phyloP scores from a whole-genome alignment of 805 yeast genomes.

The Metschnikowia vanudenii region DNA sequence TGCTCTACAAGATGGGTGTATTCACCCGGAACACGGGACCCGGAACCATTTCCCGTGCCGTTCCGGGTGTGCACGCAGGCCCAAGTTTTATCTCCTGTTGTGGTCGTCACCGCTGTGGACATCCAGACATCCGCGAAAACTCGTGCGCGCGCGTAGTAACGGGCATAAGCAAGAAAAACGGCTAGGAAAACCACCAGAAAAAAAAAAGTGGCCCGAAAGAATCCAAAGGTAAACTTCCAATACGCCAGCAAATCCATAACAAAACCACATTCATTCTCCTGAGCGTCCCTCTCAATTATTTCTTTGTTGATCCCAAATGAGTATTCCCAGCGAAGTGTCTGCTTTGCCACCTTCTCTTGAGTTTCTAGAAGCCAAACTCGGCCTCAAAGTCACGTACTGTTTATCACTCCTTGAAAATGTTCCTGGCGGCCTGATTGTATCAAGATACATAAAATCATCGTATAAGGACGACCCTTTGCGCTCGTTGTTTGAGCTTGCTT shows the following conservation, averaged over 20 bases:
- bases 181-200: conserved; percentile 2
- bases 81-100: not conserved
- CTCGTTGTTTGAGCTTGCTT: conserved; percentile 72
- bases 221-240: not conserved
- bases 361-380: conserved; percentile 31
- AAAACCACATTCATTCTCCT: too few species aligned
- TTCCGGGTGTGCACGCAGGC: not conserved
- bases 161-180: conserved; percentile 7
- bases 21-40: not conserved
- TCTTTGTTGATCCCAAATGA: not conserved
- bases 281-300: too few species aligned
- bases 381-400: conserved; percentile 35
- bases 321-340: conserved; percentile 6
- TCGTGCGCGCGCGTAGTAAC: conserved; percentile 5
- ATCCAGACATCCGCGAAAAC: conserved; percentile 7
- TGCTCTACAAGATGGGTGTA: too few species aligned
- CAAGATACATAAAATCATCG: conserved; percentile 77
- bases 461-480: conserved; percentile 93
- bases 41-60: too few species aligned
- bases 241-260: not conserved
- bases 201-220: not conserved
- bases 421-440: conserved; percentile 59
- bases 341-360: conserved; percentile 38
- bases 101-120: not conserved
- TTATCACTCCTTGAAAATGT: conserved; percentile 35